These are phyloP conservation scores for Cladosporium sp. DNA, from an alignment of 2,329 filamentous ascomycete genomes.

Conservation along the genomic window DNA sequence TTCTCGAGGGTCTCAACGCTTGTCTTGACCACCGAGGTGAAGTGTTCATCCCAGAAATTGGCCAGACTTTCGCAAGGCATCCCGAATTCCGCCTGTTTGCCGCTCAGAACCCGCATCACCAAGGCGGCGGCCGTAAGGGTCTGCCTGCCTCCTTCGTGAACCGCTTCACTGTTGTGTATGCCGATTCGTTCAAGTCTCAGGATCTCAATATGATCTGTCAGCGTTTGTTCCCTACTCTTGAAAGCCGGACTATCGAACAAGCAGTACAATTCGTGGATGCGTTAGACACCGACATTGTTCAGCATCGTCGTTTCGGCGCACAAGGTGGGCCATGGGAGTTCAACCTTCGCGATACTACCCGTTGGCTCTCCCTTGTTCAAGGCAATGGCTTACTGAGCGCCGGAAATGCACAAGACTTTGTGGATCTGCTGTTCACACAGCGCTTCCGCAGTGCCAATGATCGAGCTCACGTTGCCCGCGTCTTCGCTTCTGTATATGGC, in stretches of 20 bases:
- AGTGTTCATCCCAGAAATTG: slow-evolving; percentile 90
- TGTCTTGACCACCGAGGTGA: slow-evolving; percentile 95
- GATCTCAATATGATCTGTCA: slow-evolving; percentile 80
- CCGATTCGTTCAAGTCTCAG: slow-evolving; percentile 77
- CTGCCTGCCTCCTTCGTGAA: slow-evolving; percentile 95
- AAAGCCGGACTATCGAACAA: slow-evolving; percentile 55
- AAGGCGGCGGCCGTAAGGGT: slow-evolving; percentile 92
- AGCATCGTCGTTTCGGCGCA: slow-evolving; percentile 50
- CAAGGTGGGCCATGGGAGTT: slow-evolving; percentile 86
- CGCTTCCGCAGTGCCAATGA: slow-evolving; percentile 76
- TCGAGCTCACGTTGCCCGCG: slow-evolving; percentile 56
- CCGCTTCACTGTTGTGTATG: slow-evolving; percentile 95
- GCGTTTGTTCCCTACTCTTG: slow-evolving; percentile 67
- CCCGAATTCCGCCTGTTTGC: slow-evolving; percentile 91
- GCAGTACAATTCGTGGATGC: slow-evolving; percentile 76
- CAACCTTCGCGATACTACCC: slow-evolving; percentile 82
- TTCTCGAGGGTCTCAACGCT: slow-evolving; percentile 92
- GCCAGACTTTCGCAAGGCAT: slow-evolving; percentile 88
- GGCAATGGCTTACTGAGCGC: slow-evolving; percentile 53
- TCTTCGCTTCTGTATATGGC: slow-evolving; percentile 66
- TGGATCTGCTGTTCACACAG: slow-evolving; percentile 78
- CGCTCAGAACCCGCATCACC: slow-evolving; percentile 95
- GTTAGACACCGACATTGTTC: slow-evolving; percentile 69
- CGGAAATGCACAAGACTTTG: slow-evolving; percentile 65
- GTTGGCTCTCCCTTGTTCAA: slow-evolving; percentile 60